A percentile compares a stretch with the other conserved stretches of the same genome.
Evolutionary conservation across 2,329 filamentous ascomycete genomes (phyloP).

Genomic region (Fusarium nodosum): DNA sequence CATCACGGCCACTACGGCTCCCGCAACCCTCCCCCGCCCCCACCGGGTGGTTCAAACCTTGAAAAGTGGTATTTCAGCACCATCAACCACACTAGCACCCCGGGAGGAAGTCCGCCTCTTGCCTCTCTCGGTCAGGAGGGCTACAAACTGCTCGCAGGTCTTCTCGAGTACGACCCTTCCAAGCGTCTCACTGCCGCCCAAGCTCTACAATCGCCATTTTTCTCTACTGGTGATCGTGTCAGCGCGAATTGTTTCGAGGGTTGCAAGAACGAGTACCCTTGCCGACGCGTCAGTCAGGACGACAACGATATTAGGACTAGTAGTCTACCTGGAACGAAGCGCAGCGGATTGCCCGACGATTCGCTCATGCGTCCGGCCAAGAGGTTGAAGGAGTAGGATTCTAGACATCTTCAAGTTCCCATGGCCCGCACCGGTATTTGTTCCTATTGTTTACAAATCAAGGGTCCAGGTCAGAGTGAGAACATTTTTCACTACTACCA

Average conservation of each 20-base stretch:
- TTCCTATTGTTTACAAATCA: not conserved
- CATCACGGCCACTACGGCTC: constrained; percentile 56
- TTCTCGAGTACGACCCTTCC: constrained; percentile 93
- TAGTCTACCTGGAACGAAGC: constrained; percentile 90
- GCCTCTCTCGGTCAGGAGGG: constrained; percentile 80
- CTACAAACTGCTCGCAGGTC: constrained; percentile 81
- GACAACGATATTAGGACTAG: constrained; percentile 95
- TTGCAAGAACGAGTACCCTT: constrained; percentile 87
- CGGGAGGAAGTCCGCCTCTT: constrained; percentile 56
- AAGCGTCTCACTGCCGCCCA: constrained; percentile 89
- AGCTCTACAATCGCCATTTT: constrained; percentile 92
- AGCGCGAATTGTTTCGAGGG: constrained; percentile 92
- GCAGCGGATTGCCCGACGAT: constrained; percentile 88
- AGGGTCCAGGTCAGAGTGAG: too few species aligned
- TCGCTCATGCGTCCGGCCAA: constrained; percentile 73
- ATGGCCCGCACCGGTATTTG: too few species aligned
- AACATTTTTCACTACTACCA: not conserved
- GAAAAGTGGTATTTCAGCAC: constrained; percentile 86
- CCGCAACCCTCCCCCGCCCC: constrained; percentile 56
- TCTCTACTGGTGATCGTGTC: constrained; percentile 79
- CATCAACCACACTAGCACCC: constrained; percentile 68
- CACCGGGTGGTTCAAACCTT: constrained; percentile 64
- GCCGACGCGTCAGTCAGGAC: constrained; percentile 90
- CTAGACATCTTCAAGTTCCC: not conserved
- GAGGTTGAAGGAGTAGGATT: constrained; percentile 68